phyloP scores from a whole-genome alignment of 345 rosid species.

The Hibiscus mutabilis region DNA sequence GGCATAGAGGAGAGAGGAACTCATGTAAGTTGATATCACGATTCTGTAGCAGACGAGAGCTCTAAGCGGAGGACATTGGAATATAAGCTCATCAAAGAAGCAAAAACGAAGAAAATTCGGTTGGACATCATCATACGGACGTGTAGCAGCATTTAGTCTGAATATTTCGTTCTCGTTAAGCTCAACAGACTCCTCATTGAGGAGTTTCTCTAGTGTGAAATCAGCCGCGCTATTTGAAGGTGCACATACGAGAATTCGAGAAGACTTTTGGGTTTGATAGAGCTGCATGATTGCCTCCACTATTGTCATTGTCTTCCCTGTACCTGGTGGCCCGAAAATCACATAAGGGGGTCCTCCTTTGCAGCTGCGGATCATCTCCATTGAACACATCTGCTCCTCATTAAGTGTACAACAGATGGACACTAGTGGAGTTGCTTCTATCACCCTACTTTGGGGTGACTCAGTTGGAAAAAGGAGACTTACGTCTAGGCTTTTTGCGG shows the following conservation, averaged over 20 bases:
- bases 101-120: slow-evolving; percentile 60
- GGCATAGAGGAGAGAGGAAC: slow-evolving; percentile 67
- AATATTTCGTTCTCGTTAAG: slow-evolving; percentile 56
- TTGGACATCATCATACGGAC: slow-evolving; percentile 58
- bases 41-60: slow-evolving; percentile 50
- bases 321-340: slow-evolving; percentile 94
- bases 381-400: slow-evolving; percentile 65
- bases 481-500: slow-evolving; percentile 38
- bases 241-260: slow-evolving; percentile 76
- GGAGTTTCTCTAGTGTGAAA: slow-evolving; percentile 63
- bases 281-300: slow-evolving; percentile 84
- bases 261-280: slow-evolving; percentile 27
- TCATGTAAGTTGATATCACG: slow-evolving; percentile 78
- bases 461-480: slow-evolving; percentile 60
- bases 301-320: slow-evolving; percentile 85
- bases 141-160: slow-evolving; percentile 78
- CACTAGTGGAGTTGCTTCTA: slow-evolving; percentile 38
- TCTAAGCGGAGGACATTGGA: slow-evolving; percentile 60
- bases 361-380: slow-evolving; percentile 76
- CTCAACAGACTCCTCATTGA: slow-evolving; percentile 34
- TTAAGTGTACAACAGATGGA: slow-evolving; percentile 60
- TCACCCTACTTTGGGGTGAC: slow-evolving; percentile 34
- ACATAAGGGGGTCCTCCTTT: slow-evolving; percentile 82
- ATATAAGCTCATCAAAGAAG: slow-evolving; percentile 55
- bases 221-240: slow-evolving; percentile 95